phyloP scores from a whole-genome alignment of 345 rosid species.

The Leavenworthia alabamica region DNA sequence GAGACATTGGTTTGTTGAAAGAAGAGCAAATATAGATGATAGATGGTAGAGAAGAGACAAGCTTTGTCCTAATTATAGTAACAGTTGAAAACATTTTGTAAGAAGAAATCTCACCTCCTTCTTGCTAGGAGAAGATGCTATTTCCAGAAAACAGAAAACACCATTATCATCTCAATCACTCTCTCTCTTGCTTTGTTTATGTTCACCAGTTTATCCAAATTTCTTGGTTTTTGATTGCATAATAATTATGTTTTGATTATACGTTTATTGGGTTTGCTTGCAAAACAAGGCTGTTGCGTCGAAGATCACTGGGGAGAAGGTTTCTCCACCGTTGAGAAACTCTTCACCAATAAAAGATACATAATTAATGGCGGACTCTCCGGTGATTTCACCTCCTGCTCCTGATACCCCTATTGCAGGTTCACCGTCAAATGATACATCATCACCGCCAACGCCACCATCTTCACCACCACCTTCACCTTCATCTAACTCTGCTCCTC shows the following conservation, averaged over 20 bases:
- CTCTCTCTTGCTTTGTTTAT: not conserved
- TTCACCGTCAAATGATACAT: slow-evolving; percentile 3
- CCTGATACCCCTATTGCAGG: slow-evolving; percentile 3
- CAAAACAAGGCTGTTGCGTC: slow-evolving; percentile 11
- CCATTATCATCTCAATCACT: slow-evolving; percentile 13
- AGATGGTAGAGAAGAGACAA: too few relatives aligned
- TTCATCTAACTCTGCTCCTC: slow-evolving; percentile 16
- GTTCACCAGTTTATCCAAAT: not conserved
- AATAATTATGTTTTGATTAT: not conserved
- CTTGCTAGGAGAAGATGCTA: slow-evolving; percentile 3
- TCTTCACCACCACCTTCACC: slow-evolving; percentile 17
- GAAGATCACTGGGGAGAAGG: slow-evolving; percentile 19
- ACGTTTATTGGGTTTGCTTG: slow-evolving; percentile 9
- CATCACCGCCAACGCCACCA: slow-evolving; percentile 10
- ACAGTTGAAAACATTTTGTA: too few relatives aligned
- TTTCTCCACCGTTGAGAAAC: slow-evolving; percentile 33
- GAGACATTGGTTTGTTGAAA: slow-evolving; percentile 8
- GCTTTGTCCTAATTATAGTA: too few relatives aligned
- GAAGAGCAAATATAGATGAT: too few relatives aligned
- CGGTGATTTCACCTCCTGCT: slow-evolving; percentile 26
- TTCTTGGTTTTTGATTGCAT: not conserved
- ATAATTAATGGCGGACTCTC: slow-evolving; percentile 33
- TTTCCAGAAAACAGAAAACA: slow-evolving; percentile 14
- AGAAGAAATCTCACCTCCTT: slow-evolving; percentile 30
- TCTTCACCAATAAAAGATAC: too few relatives aligned